A percentile compares a stretch with the other conserved stretches of the same genome.
These are phyloP conservation scores for Blastomyces gilchristii DNA, from an alignment of 2,329 filamentous ascomycete genomes.

Conservation along the genomic window DNA sequence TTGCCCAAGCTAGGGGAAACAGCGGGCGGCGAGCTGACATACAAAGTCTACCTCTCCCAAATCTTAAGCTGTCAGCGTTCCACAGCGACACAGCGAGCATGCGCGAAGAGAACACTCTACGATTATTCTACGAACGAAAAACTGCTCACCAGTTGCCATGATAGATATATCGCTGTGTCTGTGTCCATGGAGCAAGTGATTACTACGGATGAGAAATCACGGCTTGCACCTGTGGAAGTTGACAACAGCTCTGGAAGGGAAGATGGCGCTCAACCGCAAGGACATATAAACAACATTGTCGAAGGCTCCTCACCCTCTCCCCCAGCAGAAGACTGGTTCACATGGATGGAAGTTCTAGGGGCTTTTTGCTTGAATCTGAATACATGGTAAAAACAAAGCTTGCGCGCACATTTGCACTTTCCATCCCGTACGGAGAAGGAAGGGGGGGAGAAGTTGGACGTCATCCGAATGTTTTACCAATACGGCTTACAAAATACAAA, in stretches of 20 bases:
- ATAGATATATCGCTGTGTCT: neutral
- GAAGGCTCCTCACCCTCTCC: neutral
- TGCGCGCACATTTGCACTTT: neutral
- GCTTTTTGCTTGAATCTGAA: conserved; percentile 40
- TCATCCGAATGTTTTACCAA: too few relatives aligned
- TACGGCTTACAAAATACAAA: too few relatives aligned
- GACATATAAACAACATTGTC: too few relatives aligned
- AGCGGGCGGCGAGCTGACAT: neutral
- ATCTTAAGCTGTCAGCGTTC: too few relatives aligned
- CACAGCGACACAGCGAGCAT: too few relatives aligned
- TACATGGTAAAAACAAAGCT: conserved; percentile 32
- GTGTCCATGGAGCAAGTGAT: neutral
- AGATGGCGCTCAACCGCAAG: neutral
- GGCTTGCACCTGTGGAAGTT: neutral
- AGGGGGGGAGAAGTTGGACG: neutral
- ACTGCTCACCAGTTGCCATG: neutral
- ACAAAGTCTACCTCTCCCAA: neutral
- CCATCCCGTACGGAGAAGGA: neutral
- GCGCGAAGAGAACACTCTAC: neutral
- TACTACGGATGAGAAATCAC: neutral
- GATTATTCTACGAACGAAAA: too few relatives aligned
- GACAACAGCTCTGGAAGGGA: neutral
- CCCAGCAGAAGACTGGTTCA: conserved; percentile 14
- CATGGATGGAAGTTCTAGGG: conserved; percentile 38
- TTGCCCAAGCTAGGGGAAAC: too few relatives aligned